Evolutionary conservation across 345 rosid genomes (phyloP), one percentile per base, ranked within the genome.

Genomic region (Salix suchowensis): DNA sequence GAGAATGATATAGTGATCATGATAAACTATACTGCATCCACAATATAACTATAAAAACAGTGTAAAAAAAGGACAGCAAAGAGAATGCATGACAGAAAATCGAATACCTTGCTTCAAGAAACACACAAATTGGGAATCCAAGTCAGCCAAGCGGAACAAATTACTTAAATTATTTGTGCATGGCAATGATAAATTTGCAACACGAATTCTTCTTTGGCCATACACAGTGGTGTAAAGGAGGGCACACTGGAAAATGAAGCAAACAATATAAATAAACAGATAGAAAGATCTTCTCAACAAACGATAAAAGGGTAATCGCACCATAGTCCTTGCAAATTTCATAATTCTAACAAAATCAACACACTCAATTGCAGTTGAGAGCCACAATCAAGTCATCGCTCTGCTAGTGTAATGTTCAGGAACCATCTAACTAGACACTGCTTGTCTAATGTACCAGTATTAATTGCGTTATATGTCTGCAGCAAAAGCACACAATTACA

Each of bases 171-270:
- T 87, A 83, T 84, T 92, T 68, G 97, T 96, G 88, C 98, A 91
- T 13, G 98, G 91, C 86, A 96, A 85, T 66, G 99, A 94, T 82
- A 96, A 84, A 79, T 89, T 96, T 66, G 91, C 81, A 76, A 96
- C 90, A 69, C 98, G 92, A 79, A 96, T 96, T 90, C 98, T 91
- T 84, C 99, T 89, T 89, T 94, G 93, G 74, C 99, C 99, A 81
- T 88, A 87, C 44, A 88, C 84, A 66, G 97, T 94, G 65, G 99
- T 96, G 81, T 94, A 94, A 77, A 96, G 94, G 82, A 96, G 93
- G 50, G 96, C 99, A 80, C 99, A 96, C 99, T 96, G 86, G 66
- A 81, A 74, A 75, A 71, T 61, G 75, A 83, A 86, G 71, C 26
- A 74, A 68, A 74, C 58, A 68, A 58, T 44, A 46, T 16, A 23